Base-by-base conservation (phyloP, 345 rosid genomes). In the Eutrema japonicum region DNA sequence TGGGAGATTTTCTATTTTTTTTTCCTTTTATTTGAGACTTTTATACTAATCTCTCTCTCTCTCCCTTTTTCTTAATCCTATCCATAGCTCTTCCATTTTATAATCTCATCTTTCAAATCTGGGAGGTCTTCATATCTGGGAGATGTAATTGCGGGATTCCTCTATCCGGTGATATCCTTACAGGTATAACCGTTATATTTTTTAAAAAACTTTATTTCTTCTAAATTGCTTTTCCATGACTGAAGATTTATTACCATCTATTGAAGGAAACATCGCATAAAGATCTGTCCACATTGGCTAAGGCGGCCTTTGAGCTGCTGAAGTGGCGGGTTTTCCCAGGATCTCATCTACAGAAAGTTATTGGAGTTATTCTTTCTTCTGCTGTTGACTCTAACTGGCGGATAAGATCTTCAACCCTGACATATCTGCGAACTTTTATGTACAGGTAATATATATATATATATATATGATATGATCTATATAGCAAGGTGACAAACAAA, bases 231-330 rank as follows among this genome's bases (percentile, higher is more conserved):
- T 51, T 50, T 37, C 54, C 49, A 27, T 70, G 59, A 18, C 47
- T 50, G 36, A 55, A 52, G 22, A 58, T 13, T 36, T 67, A 10
- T 66, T 69, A 42, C 45, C 27, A 35, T 57, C 46, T 68, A 77
- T 63, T 81, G 75, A 82, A 95, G 99, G 99, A 95, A 87, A 95
- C 97, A 66, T 92, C 97, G 68, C 83, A 92, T 78, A 95, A 95
- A 82, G 99, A 95, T 79, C 77, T 95, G 79, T 95, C 96, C 50
- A 88, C 87, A 71, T 80, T 95, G 82, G 99, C 99, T 33, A 95
- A 92, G 83, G 99, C 89, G 72, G 89, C 96, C 66, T 95, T 95
- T 82, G 92, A 88, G 87, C 86, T 95, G 83, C 74, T 90, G 10
- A 95, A 90, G 76, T 95, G 99, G 99, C 88, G 93, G 78, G 58